These are phyloP conservation scores for Lichtheimia ornata DNA, from an alignment of 371 early-diverging fungal genomes.

Conservation along the genomic window DNA sequence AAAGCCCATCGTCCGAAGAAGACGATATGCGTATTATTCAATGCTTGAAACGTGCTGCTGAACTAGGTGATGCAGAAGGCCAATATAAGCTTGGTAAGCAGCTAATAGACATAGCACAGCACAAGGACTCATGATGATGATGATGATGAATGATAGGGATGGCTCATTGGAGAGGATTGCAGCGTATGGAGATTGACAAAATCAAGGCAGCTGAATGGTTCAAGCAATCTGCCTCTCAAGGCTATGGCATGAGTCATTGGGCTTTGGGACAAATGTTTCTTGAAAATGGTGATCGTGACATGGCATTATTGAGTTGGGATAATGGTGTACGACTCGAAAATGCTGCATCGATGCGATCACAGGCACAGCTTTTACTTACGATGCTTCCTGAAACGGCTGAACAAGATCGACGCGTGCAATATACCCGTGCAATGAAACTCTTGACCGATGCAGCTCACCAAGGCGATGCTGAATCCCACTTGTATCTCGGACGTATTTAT, in stretches of 20 bases:
- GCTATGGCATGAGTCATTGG: conserved; percentile 33
- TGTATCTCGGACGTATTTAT: conserved; percentile 18
- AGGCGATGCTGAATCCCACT: conserved; percentile 20
- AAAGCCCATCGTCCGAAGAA: not conserved
- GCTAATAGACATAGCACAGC: not conserved
- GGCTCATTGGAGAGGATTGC: conserved; percentile 34
- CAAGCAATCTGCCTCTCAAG: conserved; percentile 34
- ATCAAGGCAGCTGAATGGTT: conserved; percentile 35
- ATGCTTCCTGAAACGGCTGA: conserved; percentile 4
- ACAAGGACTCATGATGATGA: not conserved
- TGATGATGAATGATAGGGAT: conserved; percentile 3
- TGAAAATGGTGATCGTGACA: conserved; percentile 29
- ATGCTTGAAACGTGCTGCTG: conserved; percentile 23
- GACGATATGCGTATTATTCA: conserved; percentile 18
- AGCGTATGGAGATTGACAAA: conserved; percentile 17
- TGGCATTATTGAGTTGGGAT: conserved; percentile 35
- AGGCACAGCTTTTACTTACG: conserved; percentile 15
- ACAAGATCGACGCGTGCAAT: conserved; percentile 3
- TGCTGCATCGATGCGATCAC: conserved; percentile 24
- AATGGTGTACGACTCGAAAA: conserved; percentile 34
- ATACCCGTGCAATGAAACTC: conserved; percentile 11
- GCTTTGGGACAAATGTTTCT: conserved; percentile 38
- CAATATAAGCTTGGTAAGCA: conserved; percentile 36
- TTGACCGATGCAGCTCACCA: conserved; percentile 15
- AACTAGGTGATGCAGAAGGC: conserved; percentile 38